Base-by-base conservation (phyloP, 2,329 filamentous ascomycete species). In the Ophiostoma sp. region DNA sequence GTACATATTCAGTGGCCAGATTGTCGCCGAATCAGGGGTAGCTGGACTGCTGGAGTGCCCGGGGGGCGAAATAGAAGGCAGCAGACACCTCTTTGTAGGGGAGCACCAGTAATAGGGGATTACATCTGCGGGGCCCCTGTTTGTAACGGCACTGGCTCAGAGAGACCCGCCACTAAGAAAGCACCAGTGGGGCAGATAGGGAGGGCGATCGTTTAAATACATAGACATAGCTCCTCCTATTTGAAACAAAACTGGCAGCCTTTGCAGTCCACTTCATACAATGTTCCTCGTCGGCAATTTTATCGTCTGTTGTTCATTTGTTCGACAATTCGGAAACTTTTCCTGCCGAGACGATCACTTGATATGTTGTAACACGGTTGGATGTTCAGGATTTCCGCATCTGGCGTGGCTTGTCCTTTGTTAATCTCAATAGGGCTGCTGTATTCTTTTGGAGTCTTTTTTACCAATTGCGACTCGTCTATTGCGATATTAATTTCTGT, bases 21-120 rank as follows among this genome's bases (percentile, higher is more conserved):
- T 70, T 57, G 68, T 42, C 48, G 33, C 50, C 12, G 68, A 57
- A 70, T 57, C 33, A 70, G 66, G 66, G 66, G 66, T 39, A 39
- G 48, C 19, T 36, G 45, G 15, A 57, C 4, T 17, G 31, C 57
- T 36, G n/a, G 33, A 12, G 42, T 48, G 42, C 42, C 42, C 42
- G 59, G 31, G 31, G 33, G 59, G 28, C 17, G 63, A 63, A 63
- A 45, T 68, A 48, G 25, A 3, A 25, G 42, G 25, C 64, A 33
- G 39, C 64, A 15, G 15, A 31, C 63, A 15, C 22, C 63, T 25
- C 63, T 19, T 50, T 33, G 31, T 42, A 25, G 22, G 39, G 42
- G 42, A 17, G 42, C 15, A 48, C 42, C 11, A 48, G 42, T 15
- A 45, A 45, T 17, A 48, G 22, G 22, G 36, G n/a, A 64, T 45